Conservation (phyloP, 2,329 filamentous ascomycete genomes). For the Curvularia hawaiiensis region DNA sequence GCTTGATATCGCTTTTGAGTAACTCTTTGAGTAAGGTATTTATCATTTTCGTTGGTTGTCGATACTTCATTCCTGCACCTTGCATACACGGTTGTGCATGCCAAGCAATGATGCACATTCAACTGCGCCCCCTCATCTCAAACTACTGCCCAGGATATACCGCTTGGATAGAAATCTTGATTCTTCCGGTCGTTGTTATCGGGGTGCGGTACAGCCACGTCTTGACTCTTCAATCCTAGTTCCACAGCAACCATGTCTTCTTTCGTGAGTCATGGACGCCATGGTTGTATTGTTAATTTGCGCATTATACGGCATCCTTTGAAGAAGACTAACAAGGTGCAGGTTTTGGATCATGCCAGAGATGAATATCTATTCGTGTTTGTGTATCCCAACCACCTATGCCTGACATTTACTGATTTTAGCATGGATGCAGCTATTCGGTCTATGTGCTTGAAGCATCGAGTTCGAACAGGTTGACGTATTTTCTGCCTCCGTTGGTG, state of each 20-base stretch:
- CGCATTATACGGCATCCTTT: not conserved
- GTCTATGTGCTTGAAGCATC: conserved; percentile 61
- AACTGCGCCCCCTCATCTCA: conserved; percentile 29
- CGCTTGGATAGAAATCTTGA: not conserved
- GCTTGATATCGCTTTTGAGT: conserved; percentile 76
- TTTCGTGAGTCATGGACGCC: not conserved
- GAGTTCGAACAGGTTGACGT: conserved; percentile 55
- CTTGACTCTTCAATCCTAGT: conserved; percentile 1
- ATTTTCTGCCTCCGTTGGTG: conserved; percentile 55
- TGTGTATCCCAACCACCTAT: conserved; percentile 27
- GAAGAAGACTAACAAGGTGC: conserved; percentile 45
- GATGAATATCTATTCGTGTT: conserved; percentile 84
- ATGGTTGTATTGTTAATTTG: not conserved
- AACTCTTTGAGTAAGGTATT: conserved; percentile 70
- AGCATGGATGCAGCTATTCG: conserved; percentile 54
- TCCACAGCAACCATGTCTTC: conserved; percentile 1
- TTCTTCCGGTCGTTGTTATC: conserved; percentile 5
- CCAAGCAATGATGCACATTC: conserved; percentile 21
- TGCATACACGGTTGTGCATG: conserved; percentile 24
- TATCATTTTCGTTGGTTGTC: conserved; percentile 27
- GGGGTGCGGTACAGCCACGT: conserved; percentile 12
- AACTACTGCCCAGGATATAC: conserved; percentile 10
- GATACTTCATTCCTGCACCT: conserved; percentile 12
- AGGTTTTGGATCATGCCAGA: conserved; percentile 66
- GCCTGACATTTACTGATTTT: conserved; percentile 63